A percentile compares a stretch with the other conserved stretches of the same genome.
Evolutionary conservation across 2,329 filamentous ascomycete genomes (phyloP).

Genomic region (Graphilbum sp.): DNA sequence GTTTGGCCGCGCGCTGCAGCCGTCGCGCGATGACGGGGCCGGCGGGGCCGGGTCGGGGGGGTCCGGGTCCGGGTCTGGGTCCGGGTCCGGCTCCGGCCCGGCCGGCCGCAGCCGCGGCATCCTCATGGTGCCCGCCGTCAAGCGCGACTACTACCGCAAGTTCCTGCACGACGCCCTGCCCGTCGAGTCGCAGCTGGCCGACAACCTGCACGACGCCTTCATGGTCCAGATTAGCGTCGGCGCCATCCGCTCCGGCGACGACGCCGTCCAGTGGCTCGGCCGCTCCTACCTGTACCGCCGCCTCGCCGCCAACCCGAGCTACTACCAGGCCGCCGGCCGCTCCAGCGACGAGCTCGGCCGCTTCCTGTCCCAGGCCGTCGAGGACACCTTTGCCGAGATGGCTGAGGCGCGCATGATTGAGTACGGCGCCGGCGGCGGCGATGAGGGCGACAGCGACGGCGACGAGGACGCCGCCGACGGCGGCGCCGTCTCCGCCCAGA

Average conservation of each 20-base stretch:
- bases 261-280: conserved; percentile 95
- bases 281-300: conserved; percentile 98
- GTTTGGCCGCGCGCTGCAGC: conserved; percentile 83
- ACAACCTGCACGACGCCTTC: conserved; percentile 87
- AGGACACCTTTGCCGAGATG: conserved; percentile 80
- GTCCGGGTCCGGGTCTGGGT: background rate
- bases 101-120: conserved; percentile 67
- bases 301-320: conserved; percentile 87
- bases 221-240: conserved; percentile 94
- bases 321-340: conserved; percentile 77
- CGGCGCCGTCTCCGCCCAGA: conserved; percentile 73
- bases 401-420: conserved; percentile 78
- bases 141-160: conserved; percentile 97
- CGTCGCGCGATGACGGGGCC: conserved; percentile 36
- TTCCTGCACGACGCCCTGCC: conserved; percentile 93
- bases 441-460: conserved; percentile 90
- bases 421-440: conserved; percentile 86
- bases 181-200: conserved; percentile 84
- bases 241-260: conserved; percentile 87
- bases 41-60: background rate
- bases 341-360: conserved; percentile 88
- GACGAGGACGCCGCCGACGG: conserved; percentile 48
- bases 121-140: conserved; percentile 89
- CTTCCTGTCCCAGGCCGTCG: conserved; percentile 86
- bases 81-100: conserved; percentile 28